Conservation (phyloP, 495 filamentous ascomycete species). For the Pyrenula aspistea region DNA sequence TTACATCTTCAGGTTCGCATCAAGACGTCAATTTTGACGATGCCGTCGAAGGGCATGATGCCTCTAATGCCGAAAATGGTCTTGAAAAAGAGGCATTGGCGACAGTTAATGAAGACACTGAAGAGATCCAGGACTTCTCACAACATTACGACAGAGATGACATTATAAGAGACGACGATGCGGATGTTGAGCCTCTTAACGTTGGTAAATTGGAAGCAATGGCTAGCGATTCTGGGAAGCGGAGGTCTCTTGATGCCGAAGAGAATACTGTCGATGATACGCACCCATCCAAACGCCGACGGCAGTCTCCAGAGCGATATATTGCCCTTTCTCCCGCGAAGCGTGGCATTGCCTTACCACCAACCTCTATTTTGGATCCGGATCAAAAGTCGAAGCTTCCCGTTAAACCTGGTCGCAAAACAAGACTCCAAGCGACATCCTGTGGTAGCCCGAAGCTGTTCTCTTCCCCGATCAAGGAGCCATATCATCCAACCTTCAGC, state of each 20-base stretch:
- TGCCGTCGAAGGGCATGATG: not conserved
- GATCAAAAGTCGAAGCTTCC: not conserved
- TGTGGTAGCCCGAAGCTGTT: not conserved
- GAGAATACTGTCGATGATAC: not conserved
- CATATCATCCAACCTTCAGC: not conserved
- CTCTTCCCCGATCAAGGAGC: not conserved
- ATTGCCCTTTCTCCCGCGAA: not conserved
- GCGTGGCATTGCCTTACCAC: not conserved
- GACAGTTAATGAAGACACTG: not conserved
- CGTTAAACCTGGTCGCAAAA: not conserved
- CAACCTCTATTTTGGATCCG: not conserved
- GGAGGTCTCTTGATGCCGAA: not conserved
- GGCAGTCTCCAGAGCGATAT: not conserved
- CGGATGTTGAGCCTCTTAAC: not conserved
- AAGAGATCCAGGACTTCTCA: not conserved
- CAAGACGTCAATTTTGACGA: not conserved
- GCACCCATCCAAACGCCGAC: not conserved
- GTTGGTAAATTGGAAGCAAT: not conserved
- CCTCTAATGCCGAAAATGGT: not conserved
- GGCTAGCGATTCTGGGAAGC: not conserved
- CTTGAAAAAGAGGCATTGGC: not conserved
- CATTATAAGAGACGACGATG: not conserved
- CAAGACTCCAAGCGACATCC: not conserved
- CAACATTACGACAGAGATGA: not conserved
- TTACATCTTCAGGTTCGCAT: not conserved